Evolutionary conservation across 1,284 basidiomycete species (phyloP).

Genomic region (Naganishia sp.): DNA sequence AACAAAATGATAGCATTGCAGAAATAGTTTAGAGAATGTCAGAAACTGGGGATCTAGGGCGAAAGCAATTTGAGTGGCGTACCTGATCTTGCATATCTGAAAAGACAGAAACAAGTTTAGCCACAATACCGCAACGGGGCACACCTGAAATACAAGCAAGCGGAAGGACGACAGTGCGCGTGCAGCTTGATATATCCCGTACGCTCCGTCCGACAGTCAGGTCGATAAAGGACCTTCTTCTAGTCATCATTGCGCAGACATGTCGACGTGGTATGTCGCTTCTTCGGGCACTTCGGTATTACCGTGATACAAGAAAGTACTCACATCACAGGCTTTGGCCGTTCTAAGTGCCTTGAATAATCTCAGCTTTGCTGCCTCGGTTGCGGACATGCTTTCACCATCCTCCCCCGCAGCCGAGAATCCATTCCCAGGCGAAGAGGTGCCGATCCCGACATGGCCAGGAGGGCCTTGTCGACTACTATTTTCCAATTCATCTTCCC

Average conservation of each 20-base stretch:
- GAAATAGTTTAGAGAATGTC: no score
- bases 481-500: background rate
- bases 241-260: no score
- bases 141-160: no score
- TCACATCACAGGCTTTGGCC: slow-evolving; percentile 33
- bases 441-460: background rate
- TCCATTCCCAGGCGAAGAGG: background rate
- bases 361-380: slow-evolving; percentile 15
- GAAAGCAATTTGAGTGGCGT: background rate
- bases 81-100: slow-evolving; percentile 34
- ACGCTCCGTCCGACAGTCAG: background rate
- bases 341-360: slow-evolving; percentile 31
- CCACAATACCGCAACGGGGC: background rate
- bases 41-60: no score
- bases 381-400: background rate
- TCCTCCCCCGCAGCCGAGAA: background rate
- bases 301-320: background rate
- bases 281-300: no score
- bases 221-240: no score
- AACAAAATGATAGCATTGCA: background rate
- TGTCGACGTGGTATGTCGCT: no score
- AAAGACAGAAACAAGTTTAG: background rate
- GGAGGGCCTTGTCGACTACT: slow-evolving; percentile 3
- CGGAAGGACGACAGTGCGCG: no score
- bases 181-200: background rate